Evolutionary conservation across 2,329 filamentous ascomycete genomes (phyloP).

Genomic region (Colletotrichum tabaci): DNA sequence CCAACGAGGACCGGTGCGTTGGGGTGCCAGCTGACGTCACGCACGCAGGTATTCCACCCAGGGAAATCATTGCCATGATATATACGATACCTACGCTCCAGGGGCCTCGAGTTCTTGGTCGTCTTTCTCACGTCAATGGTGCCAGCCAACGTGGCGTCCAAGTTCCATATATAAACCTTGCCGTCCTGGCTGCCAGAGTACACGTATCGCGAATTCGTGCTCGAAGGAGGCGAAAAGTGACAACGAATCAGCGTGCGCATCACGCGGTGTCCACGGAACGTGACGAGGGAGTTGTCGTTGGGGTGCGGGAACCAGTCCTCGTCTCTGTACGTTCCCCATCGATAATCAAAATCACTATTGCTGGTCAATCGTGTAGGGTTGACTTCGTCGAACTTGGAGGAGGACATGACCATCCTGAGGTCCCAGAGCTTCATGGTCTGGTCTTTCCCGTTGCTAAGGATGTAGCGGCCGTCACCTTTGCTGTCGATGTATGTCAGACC

Average conservation of each 20-base stretch:
- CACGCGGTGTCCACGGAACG: constrained; percentile 91
- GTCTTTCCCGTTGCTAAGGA: constrained; percentile 95
- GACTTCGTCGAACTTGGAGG: constrained; percentile 71
- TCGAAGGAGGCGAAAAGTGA: constrained; percentile 91
- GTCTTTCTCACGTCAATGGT: constrained; percentile 83
- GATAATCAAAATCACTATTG: constrained; percentile 80
- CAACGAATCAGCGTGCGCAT: constrained; percentile 93
- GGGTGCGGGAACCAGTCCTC: constrained; percentile 80
- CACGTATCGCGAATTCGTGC: constrained; percentile 91
- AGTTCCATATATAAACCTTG: constrained; percentile 91
- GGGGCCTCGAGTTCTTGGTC: constrained; percentile 74
- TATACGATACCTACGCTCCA: constrained; percentile 67
- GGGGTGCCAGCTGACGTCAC: constrained; percentile 94
- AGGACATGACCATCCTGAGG: constrained; percentile 87
- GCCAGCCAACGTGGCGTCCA: constrained; percentile 87
- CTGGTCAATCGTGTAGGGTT: constrained; percentile 69
- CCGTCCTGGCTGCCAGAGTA: constrained; percentile 94
- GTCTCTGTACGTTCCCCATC: constrained; percentile 76
- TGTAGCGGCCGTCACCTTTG: constrained; percentile 82
- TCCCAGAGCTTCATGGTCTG: constrained; percentile 99
- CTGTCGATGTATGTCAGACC: constrained; percentile 79
- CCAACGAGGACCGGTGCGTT: constrained; percentile 83
- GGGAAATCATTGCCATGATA: constrained; percentile 71
- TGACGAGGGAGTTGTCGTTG: constrained; percentile 91
- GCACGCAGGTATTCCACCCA: constrained; percentile 82